Conservation (phyloP, 2,329 filamentous ascomycete genomes). For the Monosporascus ibericus region DNA sequence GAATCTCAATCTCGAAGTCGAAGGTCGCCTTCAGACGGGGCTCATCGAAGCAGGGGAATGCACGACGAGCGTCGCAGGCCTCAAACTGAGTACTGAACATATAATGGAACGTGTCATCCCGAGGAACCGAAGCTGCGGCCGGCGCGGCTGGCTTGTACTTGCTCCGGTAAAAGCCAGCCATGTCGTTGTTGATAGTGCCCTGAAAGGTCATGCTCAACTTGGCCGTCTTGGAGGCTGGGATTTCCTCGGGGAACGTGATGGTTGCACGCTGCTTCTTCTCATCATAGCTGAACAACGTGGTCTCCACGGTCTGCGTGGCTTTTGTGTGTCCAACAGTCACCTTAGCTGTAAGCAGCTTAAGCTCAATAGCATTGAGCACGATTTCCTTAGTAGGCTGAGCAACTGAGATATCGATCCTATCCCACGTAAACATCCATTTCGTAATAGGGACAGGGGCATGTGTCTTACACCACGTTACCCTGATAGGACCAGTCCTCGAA, state of each 20-base stretch:
- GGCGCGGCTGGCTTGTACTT: conserved; percentile 80
- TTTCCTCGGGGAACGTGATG: conserved; percentile 66
- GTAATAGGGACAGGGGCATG: background rate
- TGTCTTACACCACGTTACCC: conserved; percentile 60
- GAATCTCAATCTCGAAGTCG: conserved; percentile 87
- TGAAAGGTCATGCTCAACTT: conserved; percentile 66
- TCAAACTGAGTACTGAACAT: conserved; percentile 98
- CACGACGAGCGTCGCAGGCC: conserved; percentile 86
- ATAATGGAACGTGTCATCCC: conserved; percentile 59
- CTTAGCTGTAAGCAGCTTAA: conserved; percentile 65
- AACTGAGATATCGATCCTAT: conserved; percentile 68
- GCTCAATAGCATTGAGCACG: conserved; percentile 76
- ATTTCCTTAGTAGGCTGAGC: conserved; percentile 68
- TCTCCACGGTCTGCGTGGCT: conserved; percentile 49
- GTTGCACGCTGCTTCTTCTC: conserved; percentile 77
- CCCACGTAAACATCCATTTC: conserved; percentile 1
- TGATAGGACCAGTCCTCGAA: conserved; percentile 72
- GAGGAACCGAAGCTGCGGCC: conserved; percentile 71
- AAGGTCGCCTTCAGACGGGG: conserved; percentile 96
- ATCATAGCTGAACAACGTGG: conserved; percentile 71
- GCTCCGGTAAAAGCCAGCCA: conserved; percentile 90
- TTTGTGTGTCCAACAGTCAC: conserved; percentile 53
- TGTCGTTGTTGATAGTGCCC: conserved; percentile 80
- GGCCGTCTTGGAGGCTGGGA: conserved; percentile 62
- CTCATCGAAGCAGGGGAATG: conserved; percentile 98